Evolutionary conservation across 345 rosid genomes (phyloP), one percentile per base, ranked within the genome.

Genomic region (Lumnitzera littorea): DNA sequence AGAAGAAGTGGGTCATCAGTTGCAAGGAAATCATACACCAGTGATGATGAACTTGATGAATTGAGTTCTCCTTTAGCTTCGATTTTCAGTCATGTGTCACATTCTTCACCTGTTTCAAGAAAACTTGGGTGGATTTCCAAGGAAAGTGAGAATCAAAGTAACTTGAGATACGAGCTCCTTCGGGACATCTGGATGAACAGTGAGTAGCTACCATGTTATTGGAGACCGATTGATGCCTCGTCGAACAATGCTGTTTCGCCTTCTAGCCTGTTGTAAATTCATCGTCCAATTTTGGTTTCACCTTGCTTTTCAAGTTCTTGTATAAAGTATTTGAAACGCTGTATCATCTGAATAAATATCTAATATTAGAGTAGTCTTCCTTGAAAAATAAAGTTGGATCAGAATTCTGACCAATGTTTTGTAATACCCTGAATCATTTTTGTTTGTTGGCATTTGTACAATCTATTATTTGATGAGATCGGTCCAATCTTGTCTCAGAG

Each of bases 21-120:
- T 55, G 67, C 86, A 7, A 79, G 80, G 68, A 89, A 87, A 77
- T 78, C 96, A 25, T 72, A 87, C 76, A 76, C 89, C 25, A 94
- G 99, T 15, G 96, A 89, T 46, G 96, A 87, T 36, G 96, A 94
- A 73, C 97, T 94, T 16, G 88, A 92, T 63, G 98, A 89, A 70
- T 71, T 89, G 70, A 82, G 78, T 58, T 86, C 85, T 41, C 94
- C 94, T 13, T 67, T 82, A 72, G 74, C 82, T 67, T 76, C 81
- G 56, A 78, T 88, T 67, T 75, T 78, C 67, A 57, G 55, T 16
- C 80, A 70, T 56, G 70, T 62, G 36, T 65, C 66, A 15, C 64
- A 24, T 46, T 50, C 82, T 50, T 71, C 77, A 1, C 68, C 80
- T n/a, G 59, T 46, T 57, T 58, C 66, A 8, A 48, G 65, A 46